Base-by-base conservation (phyloP, 1,139 yeast genomes). In the Hemisphaericaspora lyxosophila region DNA sequence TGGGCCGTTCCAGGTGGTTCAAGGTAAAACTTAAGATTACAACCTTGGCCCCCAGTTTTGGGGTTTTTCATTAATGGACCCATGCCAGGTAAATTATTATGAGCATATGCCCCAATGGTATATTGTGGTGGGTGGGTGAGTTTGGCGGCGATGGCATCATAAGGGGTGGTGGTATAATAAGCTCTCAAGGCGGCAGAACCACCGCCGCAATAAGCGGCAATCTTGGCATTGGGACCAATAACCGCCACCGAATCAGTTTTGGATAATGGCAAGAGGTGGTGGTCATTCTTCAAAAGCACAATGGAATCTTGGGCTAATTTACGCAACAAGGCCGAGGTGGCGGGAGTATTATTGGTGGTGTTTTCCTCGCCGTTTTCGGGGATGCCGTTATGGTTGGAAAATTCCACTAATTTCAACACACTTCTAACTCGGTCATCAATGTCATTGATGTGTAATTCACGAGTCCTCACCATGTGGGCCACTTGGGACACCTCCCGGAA, bases 251-350 rank as follows among this genome's bases (percentile, higher is more conserved):
- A 15, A 34, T 47, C 50, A 29, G 55, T 54, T 29, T 40, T 43
- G 11, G 46, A 44, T 47, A 74, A 59, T 20, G 79, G 78, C 48
- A 74, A 53, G 45, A 79, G 35, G 28, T 52, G 42, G 35, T 59
- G 56, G 25, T 77, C 78, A 54, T 80, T 80, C 43, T 62, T 79
- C 51, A 80, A 63, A 46, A 80, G 55, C 2, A 79, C 83, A 35
- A 73, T 61, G 5, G 80, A 60, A 41, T 77, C 82, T 24, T 61
- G 67, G 13, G 76, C 81, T 5, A 76, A 47, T 45, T 67, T 58
- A 51, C 82, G 67, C 42, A 79, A 58, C 7, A 71, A 49, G 22
- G 44, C 47, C 8, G 66, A 32, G 0, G 82, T 75, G 45, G 72
- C 74, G 7, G 67, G 62, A 5, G 70, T 67, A 40, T 70, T 60